Conservation (phyloP, 23 red algal species). For the Pyropia yezoensis region DNA sequence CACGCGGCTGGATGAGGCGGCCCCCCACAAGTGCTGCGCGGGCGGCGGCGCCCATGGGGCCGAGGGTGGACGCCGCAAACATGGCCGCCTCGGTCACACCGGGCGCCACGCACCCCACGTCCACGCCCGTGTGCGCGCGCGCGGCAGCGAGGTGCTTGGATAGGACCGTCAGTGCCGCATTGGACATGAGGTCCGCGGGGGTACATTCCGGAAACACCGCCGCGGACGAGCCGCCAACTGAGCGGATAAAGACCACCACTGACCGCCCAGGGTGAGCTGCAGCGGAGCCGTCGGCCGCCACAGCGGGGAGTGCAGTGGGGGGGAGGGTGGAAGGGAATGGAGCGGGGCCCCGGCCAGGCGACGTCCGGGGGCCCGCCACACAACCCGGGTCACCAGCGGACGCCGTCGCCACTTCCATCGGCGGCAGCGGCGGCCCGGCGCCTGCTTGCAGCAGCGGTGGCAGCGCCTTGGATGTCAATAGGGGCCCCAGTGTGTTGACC, state of each 20-base stretch:
- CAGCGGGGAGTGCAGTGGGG: not conserved
- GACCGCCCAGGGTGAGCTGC: constrained; percentile 2
- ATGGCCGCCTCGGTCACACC: constrained; percentile 81
- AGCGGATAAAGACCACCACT: constrained; percentile 53
- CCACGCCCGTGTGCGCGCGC: constrained; percentile 37
- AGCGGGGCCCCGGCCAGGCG: no score
- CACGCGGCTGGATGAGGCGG: constrained; percentile 39
- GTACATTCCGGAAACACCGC: constrained; percentile 72
- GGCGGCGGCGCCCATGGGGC: constrained; percentile 1
- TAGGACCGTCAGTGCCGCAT: constrained; percentile 55
- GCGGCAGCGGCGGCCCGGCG: no score
- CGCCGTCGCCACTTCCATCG: no score
- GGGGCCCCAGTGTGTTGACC: constrained; percentile 62
- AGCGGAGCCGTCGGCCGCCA: constrained; percentile 3
- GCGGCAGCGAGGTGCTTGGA: constrained; percentile 67
- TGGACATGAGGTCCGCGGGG: constrained; percentile 64
- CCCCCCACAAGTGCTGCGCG: constrained; percentile 33
- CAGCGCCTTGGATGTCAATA: constrained; percentile 54
- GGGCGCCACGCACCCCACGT: constrained; percentile 58
- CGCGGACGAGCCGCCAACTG: constrained; percentile 54
- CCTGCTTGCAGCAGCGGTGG: constrained; percentile 8
- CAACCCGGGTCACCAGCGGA: no score
- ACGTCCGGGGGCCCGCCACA: no score
- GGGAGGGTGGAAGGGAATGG: no score
- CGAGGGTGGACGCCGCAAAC: constrained; percentile 45